Evolutionary conservation across 441 rosid species (phyloP).

Genomic region (Jatropha multifida): DNA sequence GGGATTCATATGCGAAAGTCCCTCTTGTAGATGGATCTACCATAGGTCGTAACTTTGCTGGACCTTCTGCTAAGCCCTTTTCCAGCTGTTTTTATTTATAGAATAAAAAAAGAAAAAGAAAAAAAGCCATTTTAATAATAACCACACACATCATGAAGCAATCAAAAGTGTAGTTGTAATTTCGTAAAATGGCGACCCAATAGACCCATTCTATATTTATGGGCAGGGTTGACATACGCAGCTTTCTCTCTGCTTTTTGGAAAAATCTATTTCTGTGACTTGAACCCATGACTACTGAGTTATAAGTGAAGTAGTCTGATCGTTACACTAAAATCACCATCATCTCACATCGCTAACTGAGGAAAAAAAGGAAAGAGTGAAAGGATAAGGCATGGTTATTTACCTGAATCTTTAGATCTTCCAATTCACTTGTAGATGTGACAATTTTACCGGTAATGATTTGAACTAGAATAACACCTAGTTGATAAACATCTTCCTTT

Average conservation of each 20-base stretch:
- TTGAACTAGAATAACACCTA: conserved; percentile 75
- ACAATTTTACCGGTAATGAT: conserved; percentile 63
- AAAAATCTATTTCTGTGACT: too few relatives aligned
- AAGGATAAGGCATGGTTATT: neutral
- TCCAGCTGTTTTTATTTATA: conserved; percentile 45
- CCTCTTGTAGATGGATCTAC: conserved; percentile 67
- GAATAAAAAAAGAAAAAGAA: neutral
- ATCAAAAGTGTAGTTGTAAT: too few relatives aligned
- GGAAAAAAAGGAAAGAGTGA: too few relatives aligned
- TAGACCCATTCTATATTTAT: neutral
- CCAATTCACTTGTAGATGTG: conserved; percentile 47
- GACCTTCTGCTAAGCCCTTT: conserved; percentile 55
- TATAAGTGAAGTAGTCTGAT: too few relatives aligned
- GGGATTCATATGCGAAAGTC: conserved; percentile 68
- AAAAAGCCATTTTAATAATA: too few relatives aligned
- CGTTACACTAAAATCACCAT: too few relatives aligned
- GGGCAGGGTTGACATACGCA: neutral
- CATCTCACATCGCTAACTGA: too few relatives aligned
- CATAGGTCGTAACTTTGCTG: conserved; percentile 41
- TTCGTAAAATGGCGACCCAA: too few relatives aligned
- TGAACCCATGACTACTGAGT: too few relatives aligned
- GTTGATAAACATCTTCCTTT: conserved; percentile 87
- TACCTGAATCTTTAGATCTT: conserved; percentile 59
- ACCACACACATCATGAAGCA: neutral
- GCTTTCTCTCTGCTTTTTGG: too few relatives aligned